A percentile compares a stretch with the other conserved stretches of the same genome.
Conservation (phyloP, 352 stramenopile genomes). For the Vaucheria bursata region DNA sequence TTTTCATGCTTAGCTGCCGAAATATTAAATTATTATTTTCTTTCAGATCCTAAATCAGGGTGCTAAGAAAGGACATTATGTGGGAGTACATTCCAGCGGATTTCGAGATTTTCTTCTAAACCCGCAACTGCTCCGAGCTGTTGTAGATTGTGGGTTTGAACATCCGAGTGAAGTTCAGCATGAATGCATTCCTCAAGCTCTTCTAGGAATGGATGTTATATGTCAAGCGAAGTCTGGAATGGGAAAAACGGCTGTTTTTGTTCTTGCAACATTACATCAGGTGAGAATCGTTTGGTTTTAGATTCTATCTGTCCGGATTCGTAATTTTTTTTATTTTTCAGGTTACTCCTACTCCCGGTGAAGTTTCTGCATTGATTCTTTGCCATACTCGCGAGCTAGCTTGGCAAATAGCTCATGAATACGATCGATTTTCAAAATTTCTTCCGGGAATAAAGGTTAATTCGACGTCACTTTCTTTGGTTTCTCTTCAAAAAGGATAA, state of each 20-base stretch:
- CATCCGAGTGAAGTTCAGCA: slow-evolving; percentile 98
- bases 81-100: slow-evolving; percentile 95
- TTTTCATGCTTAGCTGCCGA: too few species aligned
- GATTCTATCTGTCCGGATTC: neutral
- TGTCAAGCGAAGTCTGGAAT: slow-evolving; percentile 99
- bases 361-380: slow-evolving; percentile 93
- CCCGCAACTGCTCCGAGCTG: slow-evolving; percentile 91
- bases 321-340: slow-evolving; percentile 51
- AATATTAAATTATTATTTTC: too few species aligned
- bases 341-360: slow-evolving; percentile 60
- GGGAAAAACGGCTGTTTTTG: slow-evolving; percentile 99
- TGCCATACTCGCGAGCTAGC: slow-evolving; percentile 99
- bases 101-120: slow-evolving; percentile 99
- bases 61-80: slow-evolving; percentile 93
- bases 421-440: slow-evolving; percentile 99
- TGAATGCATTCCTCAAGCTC: slow-evolving; percentile 97
- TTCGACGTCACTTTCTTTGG: too few species aligned
- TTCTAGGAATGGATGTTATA: slow-evolving; percentile 99
- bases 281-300: slow-evolving; percentile 57
- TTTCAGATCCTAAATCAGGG: too few species aligned
- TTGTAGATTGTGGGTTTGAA: slow-evolving; percentile 99
- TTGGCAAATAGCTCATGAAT: slow-evolving; percentile 99
- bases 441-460: slow-evolving; percentile 87
- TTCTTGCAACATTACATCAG: slow-evolving; percentile 97
- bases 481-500: too few species aligned